Evolutionary conservation across 306 rosid species (phyloP).

Genomic region (Prunus dulcis): DNA sequence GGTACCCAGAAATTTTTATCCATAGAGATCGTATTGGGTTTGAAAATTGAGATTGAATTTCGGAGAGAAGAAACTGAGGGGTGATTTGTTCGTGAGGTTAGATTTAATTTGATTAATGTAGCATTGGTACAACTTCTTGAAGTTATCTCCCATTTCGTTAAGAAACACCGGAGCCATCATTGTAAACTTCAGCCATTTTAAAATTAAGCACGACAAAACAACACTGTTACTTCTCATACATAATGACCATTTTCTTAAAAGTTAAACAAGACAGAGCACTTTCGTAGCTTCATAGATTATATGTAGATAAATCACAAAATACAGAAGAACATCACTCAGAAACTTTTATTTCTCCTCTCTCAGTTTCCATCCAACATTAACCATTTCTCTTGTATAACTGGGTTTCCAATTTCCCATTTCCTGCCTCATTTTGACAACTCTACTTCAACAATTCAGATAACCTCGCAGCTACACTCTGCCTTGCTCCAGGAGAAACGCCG

Average conservation of each 20-base stretch:
- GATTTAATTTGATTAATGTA: not conserved
- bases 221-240: not conserved
- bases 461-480: slow-evolving; percentile 52
- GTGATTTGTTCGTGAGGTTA: not conserved
- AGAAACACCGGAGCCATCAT: not conserved
- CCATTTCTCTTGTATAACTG: not conserved
- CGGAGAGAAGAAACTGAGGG: not conserved
- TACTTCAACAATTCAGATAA: slow-evolving; percentile 31
- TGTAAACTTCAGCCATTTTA: not conserved
- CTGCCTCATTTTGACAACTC: not conserved
- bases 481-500: slow-evolving; percentile 78
- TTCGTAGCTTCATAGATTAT: not conserved
- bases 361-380: not conserved
- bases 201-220: not conserved
- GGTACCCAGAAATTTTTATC: too few species aligned
- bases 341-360: not conserved
- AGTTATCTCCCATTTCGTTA: not conserved
- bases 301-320: not conserved
- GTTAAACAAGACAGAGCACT: not conserved
- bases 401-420: slow-evolving; percentile 1
- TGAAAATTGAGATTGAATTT: too few species aligned
- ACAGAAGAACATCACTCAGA: not conserved
- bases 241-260: not conserved
- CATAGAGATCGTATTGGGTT: not conserved
- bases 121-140: not conserved